phyloP scores from a whole-genome alignment of 2,329 filamentous ascomycete species.

The Microdochium paspali region DNA sequence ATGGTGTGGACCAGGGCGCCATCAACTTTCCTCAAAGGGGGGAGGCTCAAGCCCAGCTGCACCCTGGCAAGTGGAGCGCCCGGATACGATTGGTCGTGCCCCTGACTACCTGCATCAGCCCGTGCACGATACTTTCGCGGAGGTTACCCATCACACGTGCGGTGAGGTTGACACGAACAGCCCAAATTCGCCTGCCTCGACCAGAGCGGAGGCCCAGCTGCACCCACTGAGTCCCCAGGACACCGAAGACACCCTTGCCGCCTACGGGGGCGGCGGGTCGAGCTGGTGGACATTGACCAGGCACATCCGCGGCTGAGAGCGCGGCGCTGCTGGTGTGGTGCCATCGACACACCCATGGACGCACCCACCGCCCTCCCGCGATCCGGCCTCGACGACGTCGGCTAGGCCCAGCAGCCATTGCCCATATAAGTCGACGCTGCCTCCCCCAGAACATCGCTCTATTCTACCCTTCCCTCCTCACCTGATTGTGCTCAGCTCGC shows the following conservation, averaged over 20 bases:
- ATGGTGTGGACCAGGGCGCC: neutral
- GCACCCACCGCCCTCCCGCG: neutral
- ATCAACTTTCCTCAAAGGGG: neutral
- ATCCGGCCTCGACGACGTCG: neutral
- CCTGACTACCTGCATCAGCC: neutral
- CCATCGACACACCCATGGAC: too few relatives aligned
- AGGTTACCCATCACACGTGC: neutral
- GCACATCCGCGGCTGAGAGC: too few relatives aligned
- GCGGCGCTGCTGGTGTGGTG: too few relatives aligned
- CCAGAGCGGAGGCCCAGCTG: too few relatives aligned
- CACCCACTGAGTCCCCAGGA: too few relatives aligned
- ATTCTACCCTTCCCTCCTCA: slow-evolving; percentile 5
- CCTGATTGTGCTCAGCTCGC: slow-evolving; percentile 1
- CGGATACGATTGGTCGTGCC: neutral
- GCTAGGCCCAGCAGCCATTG: neutral
- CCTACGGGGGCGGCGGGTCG: too few relatives aligned
- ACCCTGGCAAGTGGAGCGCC: neutral
- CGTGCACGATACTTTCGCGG: neutral
- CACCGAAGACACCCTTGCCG: too few relatives aligned
- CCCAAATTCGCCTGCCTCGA: too few relatives aligned
- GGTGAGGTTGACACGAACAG: neutral
- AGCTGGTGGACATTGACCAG: neutral
- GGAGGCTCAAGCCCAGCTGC: neutral
- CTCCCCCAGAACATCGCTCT: slow-evolving; percentile 6
- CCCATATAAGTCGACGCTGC: neutral